Evolutionary conservation across 805 yeast species (phyloP).

Genomic region (Ogataea angusta): DNA sequence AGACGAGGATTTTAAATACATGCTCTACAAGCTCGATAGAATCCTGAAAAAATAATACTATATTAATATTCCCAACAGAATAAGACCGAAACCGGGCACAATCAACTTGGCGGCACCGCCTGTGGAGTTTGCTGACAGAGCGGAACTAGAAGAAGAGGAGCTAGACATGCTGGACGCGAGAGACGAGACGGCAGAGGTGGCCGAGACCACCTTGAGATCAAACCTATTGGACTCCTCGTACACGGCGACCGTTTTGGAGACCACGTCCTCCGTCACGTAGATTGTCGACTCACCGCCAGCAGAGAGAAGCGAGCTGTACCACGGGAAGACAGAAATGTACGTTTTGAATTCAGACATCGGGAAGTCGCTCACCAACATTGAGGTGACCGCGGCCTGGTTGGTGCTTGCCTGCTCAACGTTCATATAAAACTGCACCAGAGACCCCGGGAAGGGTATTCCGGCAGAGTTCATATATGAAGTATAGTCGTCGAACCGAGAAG

Average conservation of each 20-base stretch:
- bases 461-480: conserved; percentile 34
- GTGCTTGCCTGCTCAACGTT: conserved; percentile 18
- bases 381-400: conserved; percentile 20
- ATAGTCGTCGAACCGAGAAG: conserved; percentile 26
- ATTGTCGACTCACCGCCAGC: conserved; percentile 26
- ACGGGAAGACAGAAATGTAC: conserved; percentile 32
- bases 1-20: conserved; percentile 14
- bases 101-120: conserved; percentile 6
- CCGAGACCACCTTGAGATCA: conserved; percentile 1
- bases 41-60: conserved; percentile 11
- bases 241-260: conserved; percentile 18
- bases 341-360: conserved; percentile 35
- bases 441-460: conserved; percentile 27
- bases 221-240: conserved; percentile 2
- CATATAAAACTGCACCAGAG: conserved; percentile 29
- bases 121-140: conserved; percentile 1
- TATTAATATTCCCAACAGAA: conserved; percentile 1
- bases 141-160: not conserved
- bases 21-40: conserved; percentile 14
- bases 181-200: not conserved
- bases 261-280: conserved; percentile 30
- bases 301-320: conserved; percentile 30
- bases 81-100: conserved; percentile 8
- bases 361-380: conserved; percentile 26
- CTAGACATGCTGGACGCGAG: not conserved